A percentile compares a stretch with the other conserved stretches of the same genome.
phyloP scores from a whole-genome alignment of 2,329 filamentous ascomycete genomes.

The Neonectria hederae region DNA sequence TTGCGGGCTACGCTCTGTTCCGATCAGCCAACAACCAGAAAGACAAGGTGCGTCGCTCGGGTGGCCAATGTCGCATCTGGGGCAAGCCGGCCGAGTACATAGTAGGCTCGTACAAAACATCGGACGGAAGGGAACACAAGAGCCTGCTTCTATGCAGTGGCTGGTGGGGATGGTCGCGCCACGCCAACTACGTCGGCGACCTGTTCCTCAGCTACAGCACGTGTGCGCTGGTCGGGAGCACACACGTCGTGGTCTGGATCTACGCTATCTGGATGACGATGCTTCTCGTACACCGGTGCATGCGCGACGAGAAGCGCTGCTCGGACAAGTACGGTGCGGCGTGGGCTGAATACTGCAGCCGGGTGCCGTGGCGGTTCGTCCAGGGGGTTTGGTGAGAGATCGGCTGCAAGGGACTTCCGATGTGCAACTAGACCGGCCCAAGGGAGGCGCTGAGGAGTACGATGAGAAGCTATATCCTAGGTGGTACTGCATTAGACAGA shows the following conservation, averaged over 20 bases:
- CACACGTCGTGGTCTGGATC: constrained; percentile 53
- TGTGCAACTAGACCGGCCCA: not conserved
- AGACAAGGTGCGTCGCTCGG: constrained; percentile 50
- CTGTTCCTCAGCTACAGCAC: constrained; percentile 48
- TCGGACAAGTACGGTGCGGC: constrained; percentile 55
- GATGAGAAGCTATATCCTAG: not conserved
- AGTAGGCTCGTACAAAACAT: constrained; percentile 51
- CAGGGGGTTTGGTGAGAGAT: constrained; percentile 43
- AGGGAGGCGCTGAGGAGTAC: not conserved
- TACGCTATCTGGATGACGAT: constrained; percentile 57
- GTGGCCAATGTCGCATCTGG: constrained; percentile 55
- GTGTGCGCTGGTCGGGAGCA: constrained; percentile 53
- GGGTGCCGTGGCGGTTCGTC: constrained; percentile 53
- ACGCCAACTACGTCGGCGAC: constrained; percentile 44
- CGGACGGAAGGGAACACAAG: constrained; percentile 52
- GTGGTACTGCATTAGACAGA: not conserved
- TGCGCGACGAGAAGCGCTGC: constrained; percentile 56
- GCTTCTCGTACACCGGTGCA: constrained; percentile 56
- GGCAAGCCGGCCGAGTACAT: constrained; percentile 52
- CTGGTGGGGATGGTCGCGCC: constrained; percentile 45
- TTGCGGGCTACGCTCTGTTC: constrained; percentile 54
- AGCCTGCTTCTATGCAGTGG: constrained; percentile 42
- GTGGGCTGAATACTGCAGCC: constrained; percentile 55
- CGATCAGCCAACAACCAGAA: constrained; percentile 58
- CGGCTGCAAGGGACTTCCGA: not conserved